Evolutionary conservation across 495 filamentous ascomycete species (phyloP).

Genomic region (Umbilicaria muhlenbergii): DNA sequence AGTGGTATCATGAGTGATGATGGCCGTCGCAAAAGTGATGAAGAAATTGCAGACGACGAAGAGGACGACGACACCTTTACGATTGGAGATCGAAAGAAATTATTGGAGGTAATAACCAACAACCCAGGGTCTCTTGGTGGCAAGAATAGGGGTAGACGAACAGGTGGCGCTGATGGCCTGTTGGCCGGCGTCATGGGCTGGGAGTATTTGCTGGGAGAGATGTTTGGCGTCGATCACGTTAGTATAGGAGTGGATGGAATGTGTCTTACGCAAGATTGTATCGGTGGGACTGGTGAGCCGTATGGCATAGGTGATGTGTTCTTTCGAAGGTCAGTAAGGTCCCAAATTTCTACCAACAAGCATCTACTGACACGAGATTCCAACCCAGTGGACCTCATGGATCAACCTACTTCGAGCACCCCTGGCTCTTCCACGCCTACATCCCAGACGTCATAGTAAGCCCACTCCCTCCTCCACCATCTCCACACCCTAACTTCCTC

Average conservation of each 20-base stretch:
- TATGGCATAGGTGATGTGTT: conserved; percentile 24
- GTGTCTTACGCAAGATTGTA: conserved; percentile 22
- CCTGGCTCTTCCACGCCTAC: conserved; percentile 22
- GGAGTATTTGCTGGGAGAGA: conserved; percentile 26
- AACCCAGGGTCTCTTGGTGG: conserved; percentile 11
- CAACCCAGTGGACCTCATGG: conserved; percentile 18
- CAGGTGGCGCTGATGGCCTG: conserved; percentile 13
- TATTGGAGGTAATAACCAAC: conserved; percentile 24
- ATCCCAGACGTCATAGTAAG: conserved; percentile 22
- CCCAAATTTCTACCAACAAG: background rate
- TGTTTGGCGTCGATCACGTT: conserved; percentile 24
- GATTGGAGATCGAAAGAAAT: conserved; percentile 10
- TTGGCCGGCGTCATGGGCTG: conserved; percentile 23
- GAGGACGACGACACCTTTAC: background rate
- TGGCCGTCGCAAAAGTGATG: conserved; percentile 2
- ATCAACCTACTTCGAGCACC: conserved; percentile 16
- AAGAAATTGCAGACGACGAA: background rate
- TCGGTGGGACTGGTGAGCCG: conserved; percentile 19
- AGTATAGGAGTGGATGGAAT: conserved; percentile 22
- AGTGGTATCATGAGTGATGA: conserved; percentile 4
- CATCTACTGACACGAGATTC: background rate
- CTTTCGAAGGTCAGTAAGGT: conserved; percentile 20
- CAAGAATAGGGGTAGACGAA: conserved; percentile 3
- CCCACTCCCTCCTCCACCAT: background rate
- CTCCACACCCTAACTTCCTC: background rate